These are phyloP conservation scores for Hypholoma fasciculare DNA, from an alignment of 768 basidiomycete genomes.

Conservation along the genomic window DNA sequence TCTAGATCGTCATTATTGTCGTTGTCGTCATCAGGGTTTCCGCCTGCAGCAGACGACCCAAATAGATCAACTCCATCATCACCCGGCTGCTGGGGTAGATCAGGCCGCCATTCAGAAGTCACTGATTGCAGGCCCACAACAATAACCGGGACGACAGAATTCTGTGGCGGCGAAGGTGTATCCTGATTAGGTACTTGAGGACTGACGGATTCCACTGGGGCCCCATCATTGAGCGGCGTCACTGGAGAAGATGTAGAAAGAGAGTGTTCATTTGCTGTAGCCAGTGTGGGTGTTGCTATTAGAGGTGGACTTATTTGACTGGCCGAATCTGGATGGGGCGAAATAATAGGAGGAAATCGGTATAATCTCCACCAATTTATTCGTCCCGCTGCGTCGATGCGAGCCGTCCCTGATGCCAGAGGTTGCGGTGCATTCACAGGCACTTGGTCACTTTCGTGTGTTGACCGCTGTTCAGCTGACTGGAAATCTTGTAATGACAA, in stretches of 20 bases:
- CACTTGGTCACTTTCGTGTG: neutral
- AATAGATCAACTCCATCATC: slow-evolving; percentile 22
- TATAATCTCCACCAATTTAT: slow-evolving; percentile 86
- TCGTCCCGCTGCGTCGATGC: slow-evolving; percentile 37
- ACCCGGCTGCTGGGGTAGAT: slow-evolving; percentile 19
- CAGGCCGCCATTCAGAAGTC: slow-evolving; percentile 42
- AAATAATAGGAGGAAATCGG: slow-evolving; percentile 70
- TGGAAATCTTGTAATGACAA: slow-evolving; percentile 13
- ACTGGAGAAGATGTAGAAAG: too few species aligned
- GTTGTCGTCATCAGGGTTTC: slow-evolving; percentile 1
- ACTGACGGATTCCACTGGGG: too few species aligned
- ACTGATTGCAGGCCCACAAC: slow-evolving; percentile 83
- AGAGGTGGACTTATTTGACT: neutral
- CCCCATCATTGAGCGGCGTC: too few species aligned
- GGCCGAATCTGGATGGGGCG: slow-evolving; percentile 28
- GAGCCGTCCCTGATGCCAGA: slow-evolving; percentile 8
- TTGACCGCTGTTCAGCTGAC: slow-evolving; percentile 10
- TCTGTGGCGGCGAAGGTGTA: slow-evolving; percentile 12
- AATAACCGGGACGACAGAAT: slow-evolving; percentile 76
- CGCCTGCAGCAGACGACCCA: slow-evolving; percentile 10
- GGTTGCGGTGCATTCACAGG: neutral
- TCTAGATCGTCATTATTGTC: slow-evolving; percentile 12
- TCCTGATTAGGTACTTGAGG: too few species aligned
- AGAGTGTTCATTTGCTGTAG: neutral
- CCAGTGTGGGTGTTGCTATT: neutral